phyloP scores from a whole-genome alignment of 192 early-diverging fungal genomes.

The Globomyces pollinis-pini region DNA sequence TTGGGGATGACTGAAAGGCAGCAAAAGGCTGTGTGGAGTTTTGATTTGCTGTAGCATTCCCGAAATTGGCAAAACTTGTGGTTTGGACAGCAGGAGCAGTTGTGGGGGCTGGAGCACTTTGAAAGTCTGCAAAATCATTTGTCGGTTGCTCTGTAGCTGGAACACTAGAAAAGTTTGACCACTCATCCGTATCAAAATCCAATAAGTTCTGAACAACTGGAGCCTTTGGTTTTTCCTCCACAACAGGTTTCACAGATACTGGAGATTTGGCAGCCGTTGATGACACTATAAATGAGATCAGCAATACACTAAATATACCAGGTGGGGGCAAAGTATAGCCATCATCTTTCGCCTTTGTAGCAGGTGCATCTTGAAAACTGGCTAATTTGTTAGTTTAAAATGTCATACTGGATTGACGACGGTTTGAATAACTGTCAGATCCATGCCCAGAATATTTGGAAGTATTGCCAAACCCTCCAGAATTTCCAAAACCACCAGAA shows the following conservation, averaged over 20 bases:
- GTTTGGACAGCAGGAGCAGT: background rate
- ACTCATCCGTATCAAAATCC: constrained; percentile 54
- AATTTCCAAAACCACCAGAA: constrained; percentile 26
- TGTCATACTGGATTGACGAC: constrained; percentile 4
- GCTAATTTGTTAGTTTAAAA: constrained; percentile 9
- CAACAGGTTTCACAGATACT: constrained; percentile 18
- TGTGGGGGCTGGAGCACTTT: constrained; percentile 18
- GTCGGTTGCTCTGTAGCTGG: constrained; percentile 8
- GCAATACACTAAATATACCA: background rate
- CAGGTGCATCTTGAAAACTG: constrained; percentile 19
- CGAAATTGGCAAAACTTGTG: background rate
- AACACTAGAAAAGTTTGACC: constrained; percentile 66
- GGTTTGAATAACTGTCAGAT: constrained; percentile 21
- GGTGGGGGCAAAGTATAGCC: background rate
- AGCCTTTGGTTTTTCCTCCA: constrained; percentile 11
- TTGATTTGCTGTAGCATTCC: background rate
- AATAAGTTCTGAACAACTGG: constrained; percentile 48
- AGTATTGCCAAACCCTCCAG: constrained; percentile 23
- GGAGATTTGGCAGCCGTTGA: background rate
- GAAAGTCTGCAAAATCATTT: constrained; percentile 27
- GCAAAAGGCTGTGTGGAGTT: background rate
- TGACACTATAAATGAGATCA: background rate
- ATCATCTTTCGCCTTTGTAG: constrained; percentile 12
- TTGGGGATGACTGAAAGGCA: no score
- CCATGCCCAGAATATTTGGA: constrained; percentile 20